A percentile compares a stretch with the other conserved stretches of the same genome.
Conservation (phyloP, 148 eudicot genomes). For the Silene conica region DNA sequence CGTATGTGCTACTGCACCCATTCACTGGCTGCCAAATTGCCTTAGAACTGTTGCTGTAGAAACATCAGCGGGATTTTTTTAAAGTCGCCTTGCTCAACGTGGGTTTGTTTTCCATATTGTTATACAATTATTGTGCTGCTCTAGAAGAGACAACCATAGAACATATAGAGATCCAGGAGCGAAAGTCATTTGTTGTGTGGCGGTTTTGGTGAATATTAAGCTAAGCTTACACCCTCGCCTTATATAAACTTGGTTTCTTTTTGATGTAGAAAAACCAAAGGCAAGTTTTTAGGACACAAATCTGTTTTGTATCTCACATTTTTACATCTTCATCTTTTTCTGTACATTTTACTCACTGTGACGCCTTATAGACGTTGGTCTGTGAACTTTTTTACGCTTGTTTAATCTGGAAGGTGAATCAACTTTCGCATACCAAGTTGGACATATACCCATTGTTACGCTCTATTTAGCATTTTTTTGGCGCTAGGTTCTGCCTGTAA, state of each 20-base stretch:
- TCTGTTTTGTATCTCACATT: not conserved
- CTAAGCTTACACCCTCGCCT: not conserved
- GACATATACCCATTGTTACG: too few relatives aligned
- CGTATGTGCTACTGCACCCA: not conserved
- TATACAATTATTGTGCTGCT: not conserved
- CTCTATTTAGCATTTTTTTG: too few relatives aligned
- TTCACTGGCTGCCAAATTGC: not conserved
- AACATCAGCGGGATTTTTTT: not conserved
- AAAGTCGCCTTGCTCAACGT: not conserved
- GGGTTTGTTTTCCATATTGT: not conserved
- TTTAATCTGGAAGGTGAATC: too few relatives aligned
- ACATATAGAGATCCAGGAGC: not conserved
- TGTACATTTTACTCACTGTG: not conserved
- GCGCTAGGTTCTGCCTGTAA: too few relatives aligned
- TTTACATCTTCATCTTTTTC: not conserved
- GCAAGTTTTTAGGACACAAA: not conserved
- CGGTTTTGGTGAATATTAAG: slow-evolving; percentile 5
- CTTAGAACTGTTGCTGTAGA: not conserved
- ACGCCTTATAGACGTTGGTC: not conserved
- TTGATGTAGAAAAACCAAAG: not conserved
- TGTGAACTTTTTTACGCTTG: too few relatives aligned
- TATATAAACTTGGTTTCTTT: not conserved
- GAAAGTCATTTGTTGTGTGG: not conserved
- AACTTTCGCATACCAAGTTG: too few relatives aligned
- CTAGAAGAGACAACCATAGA: not conserved